Conservation (phyloP, 2,329 filamentous ascomycete genomes). For the Pezicula rhizophila region DNA sequence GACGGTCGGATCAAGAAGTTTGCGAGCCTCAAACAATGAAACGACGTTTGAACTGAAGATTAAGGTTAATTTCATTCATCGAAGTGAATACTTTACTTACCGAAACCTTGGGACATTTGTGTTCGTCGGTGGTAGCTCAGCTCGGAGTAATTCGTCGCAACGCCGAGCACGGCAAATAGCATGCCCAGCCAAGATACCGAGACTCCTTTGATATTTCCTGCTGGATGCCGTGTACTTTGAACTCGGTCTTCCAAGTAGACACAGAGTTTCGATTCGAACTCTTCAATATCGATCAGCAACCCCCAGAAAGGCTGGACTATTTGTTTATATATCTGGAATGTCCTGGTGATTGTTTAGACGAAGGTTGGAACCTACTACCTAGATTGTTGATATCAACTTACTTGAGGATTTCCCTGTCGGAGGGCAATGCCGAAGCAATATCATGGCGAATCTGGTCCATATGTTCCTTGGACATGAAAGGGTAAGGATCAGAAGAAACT, state of each 20-base stretch:
- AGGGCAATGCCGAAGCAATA: slow-evolving; percentile 55
- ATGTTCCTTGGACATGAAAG: slow-evolving; percentile 59
- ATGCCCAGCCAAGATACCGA: slow-evolving; percentile 62
- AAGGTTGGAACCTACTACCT: not conserved
- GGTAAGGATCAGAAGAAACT: slow-evolving; percentile 56
- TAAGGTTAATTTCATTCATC: not conserved
- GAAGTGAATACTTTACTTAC: slow-evolving; percentile 27
- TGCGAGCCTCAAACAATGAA: slow-evolving; percentile 57
- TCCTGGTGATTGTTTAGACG: slow-evolving; percentile 30
- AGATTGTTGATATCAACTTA: slow-evolving; percentile 29
- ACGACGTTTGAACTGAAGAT: slow-evolving; percentile 35
- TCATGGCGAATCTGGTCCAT: slow-evolving; percentile 54
- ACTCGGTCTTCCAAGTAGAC: slow-evolving; percentile 58
- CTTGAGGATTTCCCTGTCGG: slow-evolving; percentile 62
- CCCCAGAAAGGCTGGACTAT: slow-evolving; percentile 64
- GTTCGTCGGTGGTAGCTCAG: slow-evolving; percentile 43
- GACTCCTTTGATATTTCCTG: slow-evolving; percentile 29
- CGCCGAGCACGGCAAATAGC: slow-evolving; percentile 58
- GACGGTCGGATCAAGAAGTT: slow-evolving; percentile 60
- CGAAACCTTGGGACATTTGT: slow-evolving; percentile 38
- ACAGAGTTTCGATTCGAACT: slow-evolving; percentile 59
- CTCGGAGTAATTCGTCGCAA: slow-evolving; percentile 62
- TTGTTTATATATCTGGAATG: slow-evolving; percentile 62
- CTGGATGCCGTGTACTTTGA: slow-evolving; percentile 32
- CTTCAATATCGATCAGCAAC: slow-evolving; percentile 60